phyloP scores from a whole-genome alignment of 108 stramenopile species.

The Licmophora abbreviata region DNA sequence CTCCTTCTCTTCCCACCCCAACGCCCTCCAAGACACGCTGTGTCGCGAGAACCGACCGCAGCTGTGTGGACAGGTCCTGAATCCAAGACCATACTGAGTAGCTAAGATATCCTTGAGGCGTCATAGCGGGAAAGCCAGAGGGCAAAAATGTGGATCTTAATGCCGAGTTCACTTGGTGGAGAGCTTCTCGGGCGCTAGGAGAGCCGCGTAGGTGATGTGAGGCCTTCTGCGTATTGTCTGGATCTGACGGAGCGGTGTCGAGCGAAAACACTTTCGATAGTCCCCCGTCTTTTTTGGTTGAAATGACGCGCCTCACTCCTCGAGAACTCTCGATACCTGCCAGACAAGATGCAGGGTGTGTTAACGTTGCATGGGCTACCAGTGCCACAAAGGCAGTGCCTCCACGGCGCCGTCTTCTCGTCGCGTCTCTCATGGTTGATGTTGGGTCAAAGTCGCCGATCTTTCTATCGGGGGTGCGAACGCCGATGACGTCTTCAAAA shows the following conservation, averaged over 20 bases:
- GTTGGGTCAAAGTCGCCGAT: too few relatives aligned
- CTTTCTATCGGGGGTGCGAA: too few relatives aligned
- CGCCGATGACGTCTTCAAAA: too few relatives aligned
- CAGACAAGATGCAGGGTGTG: too few relatives aligned
- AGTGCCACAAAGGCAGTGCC: too few relatives aligned
- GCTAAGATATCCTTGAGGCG: constrained; percentile 54
- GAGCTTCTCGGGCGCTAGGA: constrained; percentile 4
- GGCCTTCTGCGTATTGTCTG: background rate
- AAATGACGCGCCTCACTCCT: too few relatives aligned
- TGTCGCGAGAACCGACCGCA: constrained; percentile 70
- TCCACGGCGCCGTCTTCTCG: too few relatives aligned
- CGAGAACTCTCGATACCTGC: too few relatives aligned
- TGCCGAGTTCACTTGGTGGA: constrained; percentile 15
- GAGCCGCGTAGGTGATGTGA: too few relatives aligned
- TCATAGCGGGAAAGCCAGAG: constrained; percentile 31
- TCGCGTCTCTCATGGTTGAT: too few relatives aligned
- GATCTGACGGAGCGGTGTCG: background rate
- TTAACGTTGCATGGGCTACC: too few relatives aligned
- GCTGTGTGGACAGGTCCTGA: constrained; percentile 69
- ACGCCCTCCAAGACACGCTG: constrained; percentile 78
- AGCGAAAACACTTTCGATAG: constrained; percentile 8
- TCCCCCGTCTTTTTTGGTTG: constrained; percentile 23
- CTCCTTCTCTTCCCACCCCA: constrained; percentile 68
- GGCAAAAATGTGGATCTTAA: constrained; percentile 52
- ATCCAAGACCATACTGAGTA: constrained; percentile 56